Conservation (phyloP, 148 eudicot species). For the Suaeda aralocaspica region DNA sequence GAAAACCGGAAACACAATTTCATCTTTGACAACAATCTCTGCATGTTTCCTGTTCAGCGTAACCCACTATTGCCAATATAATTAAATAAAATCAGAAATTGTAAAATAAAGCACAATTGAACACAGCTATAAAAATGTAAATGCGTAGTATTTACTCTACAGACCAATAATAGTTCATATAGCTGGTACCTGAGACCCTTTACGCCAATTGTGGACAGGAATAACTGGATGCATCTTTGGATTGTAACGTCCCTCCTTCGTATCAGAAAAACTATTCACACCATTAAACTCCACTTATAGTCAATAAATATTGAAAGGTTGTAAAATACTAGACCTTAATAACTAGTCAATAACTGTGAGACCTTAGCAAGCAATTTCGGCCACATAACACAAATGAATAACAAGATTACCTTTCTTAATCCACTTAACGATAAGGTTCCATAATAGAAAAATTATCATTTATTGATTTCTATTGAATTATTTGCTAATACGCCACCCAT, state of each 20-base stretch:
- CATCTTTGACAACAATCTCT: slow-evolving; percentile 60
- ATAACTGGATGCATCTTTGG: slow-evolving; percentile 86
- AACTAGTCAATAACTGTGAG: neutral
- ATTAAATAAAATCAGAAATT: slow-evolving; percentile 13
- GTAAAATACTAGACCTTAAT: neutral
- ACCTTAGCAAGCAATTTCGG: neutral
- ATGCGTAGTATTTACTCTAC: neutral
- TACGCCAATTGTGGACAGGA: slow-evolving; percentile 77
- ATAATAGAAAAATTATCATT: neutral
- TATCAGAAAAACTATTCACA: slow-evolving; percentile 74
- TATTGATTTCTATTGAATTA: too few species aligned
- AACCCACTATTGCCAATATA: slow-evolving; percentile 67
- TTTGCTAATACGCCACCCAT: neutral
- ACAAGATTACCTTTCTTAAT: neutral
- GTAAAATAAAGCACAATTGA: neutral
- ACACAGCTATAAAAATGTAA: neutral
- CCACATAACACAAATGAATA: neutral
- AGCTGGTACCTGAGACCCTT: slow-evolving; percentile 80
- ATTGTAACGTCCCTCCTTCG: slow-evolving; percentile 86
- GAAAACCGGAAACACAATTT: slow-evolving; percentile 62
- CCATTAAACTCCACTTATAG: slow-evolving; percentile 4
- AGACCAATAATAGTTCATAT: neutral
- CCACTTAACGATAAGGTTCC: slow-evolving; percentile 1
- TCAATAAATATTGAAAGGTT: neutral
- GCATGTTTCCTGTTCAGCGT: slow-evolving; percentile 88